Evolutionary conservation across 257 asterid genomes (phyloP), one percentile per base, ranked within the genome.

Genomic region (Solanum gracilifrons): DNA sequence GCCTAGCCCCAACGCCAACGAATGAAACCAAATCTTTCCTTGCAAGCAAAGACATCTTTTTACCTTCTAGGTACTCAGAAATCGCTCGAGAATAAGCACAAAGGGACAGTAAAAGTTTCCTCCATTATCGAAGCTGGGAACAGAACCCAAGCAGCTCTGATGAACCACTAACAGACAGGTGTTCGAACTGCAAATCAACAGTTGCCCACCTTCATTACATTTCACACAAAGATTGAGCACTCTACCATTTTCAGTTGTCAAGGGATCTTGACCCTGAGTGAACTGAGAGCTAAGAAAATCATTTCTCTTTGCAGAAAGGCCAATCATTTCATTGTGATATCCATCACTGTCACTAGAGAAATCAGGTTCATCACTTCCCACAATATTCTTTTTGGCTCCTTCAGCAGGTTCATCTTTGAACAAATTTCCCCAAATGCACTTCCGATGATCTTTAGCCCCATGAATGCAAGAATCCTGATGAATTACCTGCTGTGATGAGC

Each of bases 81-180:
- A 96, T 86, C 85, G 98, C 93, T 62, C 39, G 93, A 86, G 95
- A 92, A 88, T 93, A 94, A 69, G 95, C 93, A 91, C 99, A 96
- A 90, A 94, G 10, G 96, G 98, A 90, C 98, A 90, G 48, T 89
- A 92, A 87, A 93, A 93, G 48, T 89, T 85, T 80, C 91, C 96
- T n/a, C 33, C 75, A 72, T 88, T 72, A 89, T 90, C 90, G 86
- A 91, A 91, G 88, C 85, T 88, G 46, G 89, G 87, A 55, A 90
- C 92, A 60, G 94, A 90, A 86, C 89, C 92, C 92, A 94, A 93
- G 89, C 99, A 96, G 85, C 87, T 91, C 87, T 90, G 89, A 72
- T 95, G 98, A 86, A 94, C 92, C 90, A 88, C 89, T 72, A 92
- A 39, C 5, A 90, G 88, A 86, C 98, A 95, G 76, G 94, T 88